These are phyloP conservation scores for Aspergillus bridgeri DNA, from an alignment of 495 filamentous ascomycete species.

Conservation along the genomic window DNA sequence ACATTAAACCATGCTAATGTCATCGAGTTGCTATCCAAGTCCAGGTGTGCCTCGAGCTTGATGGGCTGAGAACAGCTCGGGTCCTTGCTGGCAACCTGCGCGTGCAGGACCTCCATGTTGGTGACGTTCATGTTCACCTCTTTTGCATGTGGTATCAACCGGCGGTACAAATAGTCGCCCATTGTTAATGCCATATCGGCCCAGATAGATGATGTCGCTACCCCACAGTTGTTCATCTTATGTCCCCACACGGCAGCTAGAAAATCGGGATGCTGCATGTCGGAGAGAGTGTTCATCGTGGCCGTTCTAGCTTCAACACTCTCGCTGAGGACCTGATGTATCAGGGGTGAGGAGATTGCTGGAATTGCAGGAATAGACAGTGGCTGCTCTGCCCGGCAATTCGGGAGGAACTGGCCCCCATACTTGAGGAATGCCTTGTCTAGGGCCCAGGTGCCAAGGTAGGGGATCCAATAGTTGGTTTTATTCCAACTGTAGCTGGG, in stretches of 20 bases:
- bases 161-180: slow-evolving; percentile 22
- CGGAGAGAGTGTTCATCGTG: slow-evolving; percentile 24
- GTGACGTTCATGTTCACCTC: slow-evolving; percentile 24
- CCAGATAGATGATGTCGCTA: slow-evolving; percentile 34
- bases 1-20: slow-evolving; percentile 15
- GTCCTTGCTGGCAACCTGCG: slow-evolving; percentile 11
- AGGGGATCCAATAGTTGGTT: slow-evolving; percentile 44
- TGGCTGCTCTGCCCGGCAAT: background rate
- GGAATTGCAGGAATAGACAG: background rate
- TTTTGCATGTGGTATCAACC: slow-evolving; percentile 12
- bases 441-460: slow-evolving; percentile 32
- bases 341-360: slow-evolving; percentile 3
- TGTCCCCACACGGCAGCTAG: slow-evolving; percentile 28
- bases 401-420: background rate
- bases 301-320: slow-evolving; percentile 12
- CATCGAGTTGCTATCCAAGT: slow-evolving; percentile 10
- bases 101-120: slow-evolving; percentile 39
- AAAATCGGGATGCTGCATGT: slow-evolving; percentile 35
- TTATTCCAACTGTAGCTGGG: slow-evolving; percentile 56
- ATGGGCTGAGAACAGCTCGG: slow-evolving; percentile 14
- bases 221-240: slow-evolving; percentile 37
- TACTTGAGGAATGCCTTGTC: slow-evolving; percentile 21
- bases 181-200: slow-evolving; percentile 32
- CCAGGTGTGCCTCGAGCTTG: slow-evolving; percentile 15
- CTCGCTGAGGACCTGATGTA: slow-evolving; percentile 30